Evolutionary conservation across 228 moss, liverwort and hornwort genomes (phyloP), one percentile per base, ranked within the genome.

Genomic region (Sphagnum fallax): DNA sequence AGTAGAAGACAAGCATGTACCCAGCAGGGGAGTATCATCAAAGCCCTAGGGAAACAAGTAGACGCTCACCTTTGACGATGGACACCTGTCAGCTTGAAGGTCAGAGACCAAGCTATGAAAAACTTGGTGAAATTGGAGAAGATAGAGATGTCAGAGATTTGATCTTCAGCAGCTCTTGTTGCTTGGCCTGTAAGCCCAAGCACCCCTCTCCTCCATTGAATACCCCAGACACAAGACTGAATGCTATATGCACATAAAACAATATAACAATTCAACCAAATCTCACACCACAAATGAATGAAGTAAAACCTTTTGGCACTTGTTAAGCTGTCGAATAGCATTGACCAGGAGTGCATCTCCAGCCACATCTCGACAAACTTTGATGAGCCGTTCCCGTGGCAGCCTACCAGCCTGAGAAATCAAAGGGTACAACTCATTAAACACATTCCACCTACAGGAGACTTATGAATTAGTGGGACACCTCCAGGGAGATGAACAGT

Each of bases 281-380:
- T 55, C 9, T 55, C 55, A 32, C 32, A 32, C 55, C 1, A 12
- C 8, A 4, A 12, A 12, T 55, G 55, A 12, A 12, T 8, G 55
- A 55, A 55, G 55, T 8, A 55, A 55, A 55, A 55, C 55, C 55
- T 55, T 8, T 8, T 55, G 12, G 55, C 55, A 8, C 55, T 55
- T 55, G 55, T 84, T 78, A 4, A 84, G 84, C 48, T 81, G 68
- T 67, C 78, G 75, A 64, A 84, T 84, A 16, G 84, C 84, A 76
- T 79, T 75, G 13, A 81, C 60, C 57, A 84, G 58, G 10, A 71
- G 65, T 15, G 76, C 67, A 65, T 76, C 84, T 52, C 84, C 84
- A 58, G 81, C 84, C 74, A 76, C 72, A 60, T 50, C 18, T 58
- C 84, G 78, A 0, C 81, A 71, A 15, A 64, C 61, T 55, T 74